Percentiles rank a stretch among this genome's conserved stretches.
phyloP scores from a whole-genome alignment of 805 yeast genomes.

The Candida pseudofarinosa region DNA sequence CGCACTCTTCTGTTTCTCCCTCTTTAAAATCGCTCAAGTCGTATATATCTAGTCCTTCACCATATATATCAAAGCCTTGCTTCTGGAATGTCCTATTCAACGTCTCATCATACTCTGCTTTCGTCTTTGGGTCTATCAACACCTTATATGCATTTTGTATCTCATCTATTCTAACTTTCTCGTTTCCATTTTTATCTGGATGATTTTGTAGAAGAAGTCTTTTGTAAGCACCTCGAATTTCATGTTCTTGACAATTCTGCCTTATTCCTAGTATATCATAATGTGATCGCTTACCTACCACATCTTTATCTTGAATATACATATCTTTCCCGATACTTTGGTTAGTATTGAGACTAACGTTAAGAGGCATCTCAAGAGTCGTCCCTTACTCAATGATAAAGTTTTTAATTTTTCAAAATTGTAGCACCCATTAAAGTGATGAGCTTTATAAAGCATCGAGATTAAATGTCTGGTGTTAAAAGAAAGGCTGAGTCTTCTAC shows the following conservation, averaged over 20 bases:
- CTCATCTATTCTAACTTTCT: slow-evolving; percentile 16
- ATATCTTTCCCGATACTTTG: not conserved
- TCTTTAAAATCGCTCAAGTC: slow-evolving; percentile 59
- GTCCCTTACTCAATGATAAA: not conserved
- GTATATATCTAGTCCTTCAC: slow-evolving; percentile 67
- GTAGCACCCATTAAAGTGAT: not conserved
- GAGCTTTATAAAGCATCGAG: not conserved
- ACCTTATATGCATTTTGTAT: slow-evolving; percentile 65
- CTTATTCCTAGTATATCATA: slow-evolving; percentile 59
- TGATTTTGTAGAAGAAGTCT: slow-evolving; percentile 57
- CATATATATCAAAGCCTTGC: slow-evolving; percentile 40
- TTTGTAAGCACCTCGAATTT: slow-evolving; percentile 63
- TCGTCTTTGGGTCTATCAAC: slow-evolving; percentile 37
- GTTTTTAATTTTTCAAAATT: not conserved
- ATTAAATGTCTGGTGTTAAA: slow-evolving; percentile 14
- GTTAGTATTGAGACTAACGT: not conserved
- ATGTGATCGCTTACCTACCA: slow-evolving; percentile 17
- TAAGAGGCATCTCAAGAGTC: not conserved
- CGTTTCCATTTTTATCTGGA: slow-evolving; percentile 62
- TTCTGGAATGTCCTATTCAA: slow-evolving; percentile 30
- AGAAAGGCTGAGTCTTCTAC: slow-evolving; percentile 25
- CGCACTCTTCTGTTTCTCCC: slow-evolving; percentile 31
- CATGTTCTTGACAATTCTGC: slow-evolving; percentile 29
- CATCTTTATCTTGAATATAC: slow-evolving; percentile 6
- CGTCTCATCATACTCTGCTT: slow-evolving; percentile 51